Base-by-base conservation (phyloP, 2,329 filamentous ascomycete species). In the Xylariaceae sp. region DNA sequence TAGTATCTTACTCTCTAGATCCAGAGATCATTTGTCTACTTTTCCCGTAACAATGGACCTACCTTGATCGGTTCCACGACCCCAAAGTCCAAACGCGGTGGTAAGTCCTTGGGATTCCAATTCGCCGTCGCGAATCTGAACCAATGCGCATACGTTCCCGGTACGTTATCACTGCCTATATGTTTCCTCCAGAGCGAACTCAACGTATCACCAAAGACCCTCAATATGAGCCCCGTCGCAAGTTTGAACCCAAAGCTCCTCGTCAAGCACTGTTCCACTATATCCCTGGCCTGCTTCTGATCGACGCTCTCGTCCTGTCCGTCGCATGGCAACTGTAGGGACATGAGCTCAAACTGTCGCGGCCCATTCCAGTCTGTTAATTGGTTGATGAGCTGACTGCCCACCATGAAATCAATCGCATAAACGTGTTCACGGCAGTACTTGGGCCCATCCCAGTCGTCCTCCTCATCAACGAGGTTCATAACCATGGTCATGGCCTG, bases 221-320 rank as follows among this genome's bases (percentile, higher is more conserved):
- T 51, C 23, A 51, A 2, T 1, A 51, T 51, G 6, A 51, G 10
- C 49, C 49, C 49, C 49, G 49, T 35, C 6, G 49, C 49, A 10
- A 51, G 49, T 30, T 51, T 51, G 23, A 51, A 51, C 49, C 49
- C 49, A 23, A 51, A 51, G 11, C 49, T 51, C 49, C 49, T 51
- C 13, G 23, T 51, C 23, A 51, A 30, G 49, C 49, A 51, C 13
- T 51, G 49, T 35, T 51, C 49, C 23, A 51, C 49, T 8, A 51
- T 51, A 30, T 51, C 49, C 13, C 49, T n/a, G 4, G 49, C 49
- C 49, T 35, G 49, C 30, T 35, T 51, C 6, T 51, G 49, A 15
- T 51, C 49, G 6, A 30, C 23, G 49, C 23, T 35, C 30, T 51
- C 49, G 3, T 11, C 49, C 23, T 34, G 23, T 11, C 49, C 23